Evolutionary conservation across 129 eudicot species (phyloP).

Genomic region (Apium graveolens): DNA sequence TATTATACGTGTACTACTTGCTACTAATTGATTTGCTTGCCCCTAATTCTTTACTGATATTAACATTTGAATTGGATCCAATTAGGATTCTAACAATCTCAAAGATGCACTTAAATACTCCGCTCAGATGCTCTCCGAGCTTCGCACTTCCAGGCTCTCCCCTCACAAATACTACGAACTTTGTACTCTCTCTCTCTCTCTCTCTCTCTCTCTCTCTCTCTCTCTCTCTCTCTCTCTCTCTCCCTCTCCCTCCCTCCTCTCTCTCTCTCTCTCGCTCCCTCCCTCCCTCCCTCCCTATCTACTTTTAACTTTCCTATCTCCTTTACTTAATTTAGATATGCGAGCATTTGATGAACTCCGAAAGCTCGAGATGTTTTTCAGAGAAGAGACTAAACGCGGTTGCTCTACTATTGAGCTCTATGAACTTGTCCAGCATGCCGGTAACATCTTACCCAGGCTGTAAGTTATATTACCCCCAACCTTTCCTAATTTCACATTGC

Average conservation of each 20-base stretch:
- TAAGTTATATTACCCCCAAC: slow-evolving; percentile 19
- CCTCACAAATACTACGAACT: slow-evolving; percentile 95
- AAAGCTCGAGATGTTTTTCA: slow-evolving; percentile 79
- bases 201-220: slow-evolving; percentile 14
- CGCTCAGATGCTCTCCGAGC: slow-evolving; percentile 99
- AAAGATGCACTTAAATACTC: slow-evolving; percentile 91
- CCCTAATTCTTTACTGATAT: too few relatives aligned
- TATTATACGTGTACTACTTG: too few relatives aligned
- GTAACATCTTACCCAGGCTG: slow-evolving; percentile 93
- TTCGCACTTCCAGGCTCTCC: slow-evolving; percentile 87
- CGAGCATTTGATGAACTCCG: slow-evolving; percentile 96
- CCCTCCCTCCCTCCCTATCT: neutral
- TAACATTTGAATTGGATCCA: neutral
- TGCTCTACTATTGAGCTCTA: slow-evolving; percentile 95
- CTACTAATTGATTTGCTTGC: neutral
- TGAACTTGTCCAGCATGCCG: slow-evolving; percentile 98
- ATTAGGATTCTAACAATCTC: slow-evolving; percentile 88
- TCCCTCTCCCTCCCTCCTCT: slow-evolving; percentile 11
- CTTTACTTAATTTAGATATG: slow-evolving; percentile 53
- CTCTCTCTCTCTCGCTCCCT: slow-evolving; percentile 4
- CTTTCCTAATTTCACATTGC: neutral
- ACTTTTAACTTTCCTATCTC: neutral
- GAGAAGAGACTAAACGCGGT: slow-evolving; percentile 80
- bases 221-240: neutral
- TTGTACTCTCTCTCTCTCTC: slow-evolving; percentile 27